A percentile compares a stretch with the other conserved stretches of the same genome.
phyloP scores from a whole-genome alignment of 768 basidiomycete genomes.

The Postia placenta region DNA sequence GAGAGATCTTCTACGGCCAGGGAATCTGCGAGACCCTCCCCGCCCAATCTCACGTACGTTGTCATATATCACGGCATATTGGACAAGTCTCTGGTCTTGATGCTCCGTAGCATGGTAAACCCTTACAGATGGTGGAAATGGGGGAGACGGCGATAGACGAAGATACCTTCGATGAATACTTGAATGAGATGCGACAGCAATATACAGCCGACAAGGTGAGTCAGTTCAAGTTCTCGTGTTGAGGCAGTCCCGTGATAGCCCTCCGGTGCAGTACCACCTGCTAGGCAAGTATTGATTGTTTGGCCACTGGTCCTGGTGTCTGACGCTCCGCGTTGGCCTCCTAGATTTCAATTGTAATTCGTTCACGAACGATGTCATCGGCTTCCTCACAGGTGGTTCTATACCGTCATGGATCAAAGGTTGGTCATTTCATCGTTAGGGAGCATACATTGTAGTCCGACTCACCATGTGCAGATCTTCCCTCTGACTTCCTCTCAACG shows the following conservation, averaged over 20 bases:
- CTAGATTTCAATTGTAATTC: slow-evolving; percentile 93
- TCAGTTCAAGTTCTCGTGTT: slow-evolving; percentile 4
- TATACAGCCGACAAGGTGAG: slow-evolving; percentile 89
- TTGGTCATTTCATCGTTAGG: slow-evolving; percentile 16
- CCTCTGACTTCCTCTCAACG: slow-evolving; percentile 80
- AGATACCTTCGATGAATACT: slow-evolving; percentile 81
- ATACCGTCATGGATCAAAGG: slow-evolving; percentile 84
- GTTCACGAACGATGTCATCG: slow-evolving; percentile 84
- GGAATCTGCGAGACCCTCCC: slow-evolving; percentile 71
- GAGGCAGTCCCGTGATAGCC: neutral
- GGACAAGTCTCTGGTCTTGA: neutral
- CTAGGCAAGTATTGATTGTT: no score
- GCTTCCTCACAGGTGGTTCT: slow-evolving; percentile 77
- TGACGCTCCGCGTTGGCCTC: no score
- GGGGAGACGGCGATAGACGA: slow-evolving; percentile 79
- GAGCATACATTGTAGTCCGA: neutral
- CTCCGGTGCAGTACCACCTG: slow-evolving; percentile 75
- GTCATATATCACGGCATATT: neutral
- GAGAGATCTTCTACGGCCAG: slow-evolving; percentile 87
- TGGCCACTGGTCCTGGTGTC: neutral
- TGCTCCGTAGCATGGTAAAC: slow-evolving; percentile 59
- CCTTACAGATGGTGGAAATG: slow-evolving; percentile 64
- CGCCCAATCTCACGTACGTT: slow-evolving; percentile 74
- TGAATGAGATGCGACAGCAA: slow-evolving; percentile 64
- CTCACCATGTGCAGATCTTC: slow-evolving; percentile 45